Conservation (phyloP, 805 yeast genomes). For the Zygoascus tannicola region DNA sequence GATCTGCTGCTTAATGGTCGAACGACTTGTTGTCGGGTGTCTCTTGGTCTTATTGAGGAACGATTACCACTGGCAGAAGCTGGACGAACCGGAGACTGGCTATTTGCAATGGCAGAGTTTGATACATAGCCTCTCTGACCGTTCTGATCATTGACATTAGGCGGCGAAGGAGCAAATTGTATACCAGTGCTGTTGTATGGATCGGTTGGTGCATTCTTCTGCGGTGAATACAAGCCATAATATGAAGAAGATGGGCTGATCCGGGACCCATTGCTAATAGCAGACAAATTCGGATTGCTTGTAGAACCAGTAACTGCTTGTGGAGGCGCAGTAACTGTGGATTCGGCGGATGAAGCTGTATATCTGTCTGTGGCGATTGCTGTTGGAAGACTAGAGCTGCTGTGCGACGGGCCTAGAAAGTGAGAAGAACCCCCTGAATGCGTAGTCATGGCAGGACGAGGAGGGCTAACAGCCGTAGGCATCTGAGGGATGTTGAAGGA, state of each 20-base stretch:
- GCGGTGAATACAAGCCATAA: not conserved
- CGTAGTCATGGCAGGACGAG: not conserved
- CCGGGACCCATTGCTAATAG: not conserved
- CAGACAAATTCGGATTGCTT: not conserved
- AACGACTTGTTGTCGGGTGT: not conserved
- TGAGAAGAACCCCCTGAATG: not conserved
- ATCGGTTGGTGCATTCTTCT: too few relatives aligned
- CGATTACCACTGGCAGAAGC: too few relatives aligned
- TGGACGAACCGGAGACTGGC: too few relatives aligned
- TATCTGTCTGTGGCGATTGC: too few relatives aligned
- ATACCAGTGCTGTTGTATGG: too few relatives aligned
- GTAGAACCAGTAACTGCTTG: not conserved
- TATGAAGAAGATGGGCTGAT: not conserved
- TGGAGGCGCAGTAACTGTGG: not conserved
- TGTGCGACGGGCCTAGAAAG: not conserved
- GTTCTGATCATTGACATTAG: too few relatives aligned
- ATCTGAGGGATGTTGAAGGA: too few relatives aligned
- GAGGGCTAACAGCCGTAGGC: not conserved
- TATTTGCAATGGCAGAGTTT: too few relatives aligned
- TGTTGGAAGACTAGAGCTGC: not conserved
- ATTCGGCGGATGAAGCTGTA: too few relatives aligned
- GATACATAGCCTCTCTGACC: too few relatives aligned
- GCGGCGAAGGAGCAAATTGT: too few relatives aligned
- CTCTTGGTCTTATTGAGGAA: too few relatives aligned
- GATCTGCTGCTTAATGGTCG: not conserved